phyloP scores from a whole-genome alignment of 768 basidiomycete species.

The Postia placenta region DNA sequence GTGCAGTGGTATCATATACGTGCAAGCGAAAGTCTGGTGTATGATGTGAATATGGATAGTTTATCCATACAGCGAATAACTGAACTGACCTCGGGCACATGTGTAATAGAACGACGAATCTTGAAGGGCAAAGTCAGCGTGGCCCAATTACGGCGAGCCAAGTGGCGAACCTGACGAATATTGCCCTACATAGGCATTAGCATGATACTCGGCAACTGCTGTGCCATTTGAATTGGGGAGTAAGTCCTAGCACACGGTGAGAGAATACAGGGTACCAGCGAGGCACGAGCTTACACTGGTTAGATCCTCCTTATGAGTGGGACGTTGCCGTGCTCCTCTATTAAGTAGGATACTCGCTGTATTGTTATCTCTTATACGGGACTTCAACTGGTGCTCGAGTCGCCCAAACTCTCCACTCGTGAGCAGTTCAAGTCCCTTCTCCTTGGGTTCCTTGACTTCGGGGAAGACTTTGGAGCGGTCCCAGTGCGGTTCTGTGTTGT shows the following conservation, averaged over 20 bases:
- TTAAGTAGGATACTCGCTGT: slow-evolving; percentile 44
- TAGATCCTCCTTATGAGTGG: slow-evolving; percentile 44
- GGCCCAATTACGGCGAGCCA: slow-evolving; percentile 7
- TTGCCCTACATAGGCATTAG: slow-evolving; percentile 82
- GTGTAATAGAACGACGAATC: slow-evolving; percentile 94
- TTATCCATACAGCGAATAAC: not conserved
- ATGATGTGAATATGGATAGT: not conserved
- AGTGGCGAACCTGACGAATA: slow-evolving; percentile 68
- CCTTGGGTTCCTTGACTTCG: slow-evolving; percentile 50
- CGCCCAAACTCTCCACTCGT: slow-evolving; percentile 78
- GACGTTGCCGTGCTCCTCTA: slow-evolving; percentile 22
- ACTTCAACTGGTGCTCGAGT: slow-evolving; percentile 43
- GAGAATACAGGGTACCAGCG: not conserved
- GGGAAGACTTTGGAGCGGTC: slow-evolving; percentile 24
- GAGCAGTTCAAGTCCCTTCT: slow-evolving; percentile 58
- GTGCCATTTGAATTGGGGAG: slow-evolving; percentile 79
- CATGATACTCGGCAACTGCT: slow-evolving; percentile 63
- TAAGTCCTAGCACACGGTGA: slow-evolving; percentile 41
- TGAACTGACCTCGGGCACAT: slow-evolving; percentile 64
- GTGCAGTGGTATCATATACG: slow-evolving; percentile 72
- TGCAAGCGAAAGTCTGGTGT: slow-evolving; percentile 77
- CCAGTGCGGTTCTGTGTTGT: slow-evolving; percentile 16
- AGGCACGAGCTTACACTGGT: slow-evolving; percentile 37
- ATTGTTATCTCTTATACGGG: slow-evolving; percentile 37
- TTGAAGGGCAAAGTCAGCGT: slow-evolving; percentile 21